Evolutionary conservation across 192 early-diverging fungal species (phyloP).

Genomic region (Podila clonocystis): DNA sequence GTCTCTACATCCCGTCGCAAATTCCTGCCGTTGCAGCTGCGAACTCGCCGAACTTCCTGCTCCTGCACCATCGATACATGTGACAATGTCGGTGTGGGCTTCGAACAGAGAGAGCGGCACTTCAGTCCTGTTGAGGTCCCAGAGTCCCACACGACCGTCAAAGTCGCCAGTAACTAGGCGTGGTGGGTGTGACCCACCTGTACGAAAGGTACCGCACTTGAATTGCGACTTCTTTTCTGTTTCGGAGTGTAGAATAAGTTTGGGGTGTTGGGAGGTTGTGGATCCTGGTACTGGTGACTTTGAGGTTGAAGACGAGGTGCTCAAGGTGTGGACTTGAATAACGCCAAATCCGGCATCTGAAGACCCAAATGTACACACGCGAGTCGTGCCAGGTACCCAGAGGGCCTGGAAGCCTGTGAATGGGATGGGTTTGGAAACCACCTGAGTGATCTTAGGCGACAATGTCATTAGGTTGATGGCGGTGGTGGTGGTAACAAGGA

Average conservation of each 20-base stretch:
- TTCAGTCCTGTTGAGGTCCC: constrained; percentile 31
- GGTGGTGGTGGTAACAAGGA: too few species aligned
- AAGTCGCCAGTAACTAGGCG: constrained; percentile 36
- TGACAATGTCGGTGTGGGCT: constrained; percentile 37
- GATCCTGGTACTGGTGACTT: neutral
- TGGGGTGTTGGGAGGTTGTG: neutral
- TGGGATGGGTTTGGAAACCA: constrained; percentile 4
- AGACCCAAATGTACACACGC: constrained; percentile 32
- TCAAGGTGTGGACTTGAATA: constrained; percentile 23
- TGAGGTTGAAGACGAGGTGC: neutral
- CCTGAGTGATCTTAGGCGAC: constrained; percentile 6
- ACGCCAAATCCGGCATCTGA: constrained; percentile 26
- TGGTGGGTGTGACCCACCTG: constrained; percentile 8
- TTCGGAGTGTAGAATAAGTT: constrained; percentile 18
- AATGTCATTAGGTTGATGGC: neutral
- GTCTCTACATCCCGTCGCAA: constrained; percentile 34
- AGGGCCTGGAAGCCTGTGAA: constrained; percentile 43
- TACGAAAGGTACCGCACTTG: constrained; percentile 30
- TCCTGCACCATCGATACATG: constrained; percentile 41
- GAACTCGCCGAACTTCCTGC: neutral
- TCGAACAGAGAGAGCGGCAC: constrained; percentile 16
- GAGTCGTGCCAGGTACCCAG: constrained; percentile 39
- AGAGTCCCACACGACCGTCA: constrained; percentile 28
- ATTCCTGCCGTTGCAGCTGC: constrained; percentile 19
- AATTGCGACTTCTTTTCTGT: constrained; percentile 37